phyloP scores from a whole-genome alignment of 345 rosid species.

The Populus ilicifolia region DNA sequence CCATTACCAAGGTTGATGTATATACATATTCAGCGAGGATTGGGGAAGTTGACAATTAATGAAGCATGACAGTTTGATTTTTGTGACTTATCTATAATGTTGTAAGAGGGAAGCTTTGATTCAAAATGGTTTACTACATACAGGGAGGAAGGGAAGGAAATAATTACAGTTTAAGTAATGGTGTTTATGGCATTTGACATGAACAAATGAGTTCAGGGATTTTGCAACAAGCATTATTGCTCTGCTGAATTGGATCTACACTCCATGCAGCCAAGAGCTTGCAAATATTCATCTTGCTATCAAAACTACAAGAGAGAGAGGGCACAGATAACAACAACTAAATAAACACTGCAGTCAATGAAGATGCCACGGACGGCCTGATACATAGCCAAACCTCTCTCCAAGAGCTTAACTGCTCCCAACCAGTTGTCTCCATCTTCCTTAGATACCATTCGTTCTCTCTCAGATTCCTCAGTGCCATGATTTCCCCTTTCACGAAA shows the following conservation, averaged over 20 bases:
- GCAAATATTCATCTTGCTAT: neutral
- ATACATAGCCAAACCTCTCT: slow-evolving; percentile 64
- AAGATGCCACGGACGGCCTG: slow-evolving; percentile 57
- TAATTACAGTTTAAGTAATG: too few relatives aligned
- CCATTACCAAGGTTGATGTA: too few relatives aligned
- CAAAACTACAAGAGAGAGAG: slow-evolving; percentile 31
- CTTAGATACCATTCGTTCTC: slow-evolving; percentile 19
- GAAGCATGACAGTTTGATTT: too few relatives aligned
- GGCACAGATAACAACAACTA: slow-evolving; percentile 52
- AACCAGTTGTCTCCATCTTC: slow-evolving; percentile 42
- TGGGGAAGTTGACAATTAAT: too few relatives aligned
- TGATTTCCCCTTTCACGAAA: slow-evolving; percentile 28
- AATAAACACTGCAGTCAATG: slow-evolving; percentile 71
- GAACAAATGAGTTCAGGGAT: too few relatives aligned
- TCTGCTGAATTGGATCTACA: neutral
- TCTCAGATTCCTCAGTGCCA: slow-evolving; percentile 27
- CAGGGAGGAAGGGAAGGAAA: too few relatives aligned
- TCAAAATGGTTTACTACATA: too few relatives aligned
- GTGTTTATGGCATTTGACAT: too few relatives aligned
- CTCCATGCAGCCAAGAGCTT: neutral
- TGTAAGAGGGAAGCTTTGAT: too few relatives aligned
- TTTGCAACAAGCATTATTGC: neutral
- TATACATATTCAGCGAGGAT: too few relatives aligned
- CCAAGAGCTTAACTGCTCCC: slow-evolving; percentile 61
- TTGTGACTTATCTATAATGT: too few relatives aligned